Evolutionary conservation across 306 rosid genomes (phyloP).

Genomic region (Leucaena leucocephala): DNA sequence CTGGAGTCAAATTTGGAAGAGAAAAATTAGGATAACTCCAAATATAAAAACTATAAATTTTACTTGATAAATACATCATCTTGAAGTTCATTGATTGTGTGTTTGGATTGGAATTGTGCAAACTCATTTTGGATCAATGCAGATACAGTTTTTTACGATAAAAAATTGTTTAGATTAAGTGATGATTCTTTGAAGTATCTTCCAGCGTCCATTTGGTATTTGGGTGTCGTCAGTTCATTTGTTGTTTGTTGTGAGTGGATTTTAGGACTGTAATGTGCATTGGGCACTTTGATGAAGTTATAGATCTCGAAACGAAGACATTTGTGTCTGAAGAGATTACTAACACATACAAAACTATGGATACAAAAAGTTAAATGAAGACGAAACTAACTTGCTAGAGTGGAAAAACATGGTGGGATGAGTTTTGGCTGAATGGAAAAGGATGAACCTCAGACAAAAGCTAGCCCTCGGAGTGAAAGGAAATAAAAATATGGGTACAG

Average conservation of each 20-base stretch:
- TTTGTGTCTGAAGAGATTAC: not conserved
- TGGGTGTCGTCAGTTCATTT: not conserved
- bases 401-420: not conserved
- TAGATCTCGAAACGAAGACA: not conserved
- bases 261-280: not conserved
- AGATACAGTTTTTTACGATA: not conserved
- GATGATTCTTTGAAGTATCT: not conserved
- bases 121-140: not conserved
- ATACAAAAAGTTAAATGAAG: not conserved
- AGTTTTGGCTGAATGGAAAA: conserved; percentile 3
- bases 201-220: not conserved
- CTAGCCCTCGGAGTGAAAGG: not conserved
- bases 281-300: not conserved
- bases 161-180: not conserved
- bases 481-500: not conserved
- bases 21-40: conserved; percentile 31
- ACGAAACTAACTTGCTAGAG: not conserved
- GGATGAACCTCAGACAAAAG: not conserved
- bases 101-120: not conserved
- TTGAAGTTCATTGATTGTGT: not conserved
- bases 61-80: not conserved
- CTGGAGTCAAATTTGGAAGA: conserved; percentile 47
- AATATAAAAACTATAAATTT: not conserved
- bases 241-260: not conserved
- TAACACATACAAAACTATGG: not conserved